Percentiles rank a stretch among this genome's conserved stretches.
Conservation (phyloP, 2,329 filamentous ascomycete genomes). For the Juglanconis sp. region DNA sequence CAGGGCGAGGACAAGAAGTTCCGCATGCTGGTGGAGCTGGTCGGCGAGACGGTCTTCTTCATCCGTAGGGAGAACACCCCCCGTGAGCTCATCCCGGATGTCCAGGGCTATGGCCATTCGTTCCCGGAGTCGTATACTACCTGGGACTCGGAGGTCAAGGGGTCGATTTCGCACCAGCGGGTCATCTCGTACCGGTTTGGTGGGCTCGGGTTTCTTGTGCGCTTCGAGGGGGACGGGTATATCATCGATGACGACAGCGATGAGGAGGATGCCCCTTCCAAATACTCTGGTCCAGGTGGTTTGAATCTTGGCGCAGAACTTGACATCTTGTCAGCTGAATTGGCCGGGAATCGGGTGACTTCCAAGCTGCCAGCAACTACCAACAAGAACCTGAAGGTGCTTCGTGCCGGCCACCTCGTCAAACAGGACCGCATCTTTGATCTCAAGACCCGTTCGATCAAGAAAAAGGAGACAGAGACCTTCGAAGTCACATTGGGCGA, state of each 20-base stretch:
- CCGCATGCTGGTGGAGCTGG: constrained; percentile 54
- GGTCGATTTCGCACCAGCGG: constrained; percentile 60
- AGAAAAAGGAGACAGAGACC: background rate
- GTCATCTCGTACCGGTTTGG: constrained; percentile 58
- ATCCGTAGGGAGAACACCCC: constrained; percentile 60
- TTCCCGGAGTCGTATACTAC: constrained; percentile 66
- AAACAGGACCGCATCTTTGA: constrained; percentile 12
- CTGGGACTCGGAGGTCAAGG: constrained; percentile 53
- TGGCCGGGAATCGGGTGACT: constrained; percentile 7
- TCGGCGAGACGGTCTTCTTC: constrained; percentile 59
- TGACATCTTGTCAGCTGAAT: background rate
- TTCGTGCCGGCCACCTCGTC: constrained; percentile 2
- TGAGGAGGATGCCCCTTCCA: background rate
- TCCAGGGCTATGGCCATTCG: constrained; percentile 61
- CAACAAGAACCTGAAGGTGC: background rate
- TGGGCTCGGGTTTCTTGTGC: constrained; percentile 47
- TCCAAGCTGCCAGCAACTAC: background rate
- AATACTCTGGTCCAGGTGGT: background rate
- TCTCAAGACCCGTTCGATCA: constrained; percentile 16
- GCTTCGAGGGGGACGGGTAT: constrained; percentile 60
- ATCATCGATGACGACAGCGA: constrained; percentile 15
- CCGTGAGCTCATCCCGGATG: constrained; percentile 49
- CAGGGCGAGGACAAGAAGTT: constrained; percentile 45
- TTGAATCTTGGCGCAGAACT: background rate
- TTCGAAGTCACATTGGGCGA: constrained; percentile 10